phyloP scores from a whole-genome alignment of 805 yeast genomes.

The Monosporozyma aerobia region DNA sequence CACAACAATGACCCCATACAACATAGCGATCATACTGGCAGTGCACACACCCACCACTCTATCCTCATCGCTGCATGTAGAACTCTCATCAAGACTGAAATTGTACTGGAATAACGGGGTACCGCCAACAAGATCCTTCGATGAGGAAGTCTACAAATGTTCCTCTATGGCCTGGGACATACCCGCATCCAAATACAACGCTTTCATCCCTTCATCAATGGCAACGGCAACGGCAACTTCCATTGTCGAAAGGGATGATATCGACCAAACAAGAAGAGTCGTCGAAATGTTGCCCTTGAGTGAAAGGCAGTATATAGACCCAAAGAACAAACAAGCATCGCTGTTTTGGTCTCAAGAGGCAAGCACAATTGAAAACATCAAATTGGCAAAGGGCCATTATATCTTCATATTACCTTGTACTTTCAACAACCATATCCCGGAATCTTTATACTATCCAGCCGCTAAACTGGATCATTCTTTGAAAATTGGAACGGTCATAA shows the following conservation, averaged over 20 bases:
- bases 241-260: constrained; percentile 6
- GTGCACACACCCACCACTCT: constrained; percentile 32
- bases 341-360: no score
- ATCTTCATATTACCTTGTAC: constrained; percentile 54
- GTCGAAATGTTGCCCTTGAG: constrained; percentile 7
- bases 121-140: constrained; percentile 36
- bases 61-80: constrained; percentile 31
- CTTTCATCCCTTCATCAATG: constrained; percentile 21
- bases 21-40: constrained; percentile 43
- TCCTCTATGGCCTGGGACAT: constrained; percentile 40
- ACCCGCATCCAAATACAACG: constrained; percentile 31
- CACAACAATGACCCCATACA: constrained; percentile 35
- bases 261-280: constrained; percentile 2
- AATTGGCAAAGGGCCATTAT: constrained; percentile 41
- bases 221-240: background rate
- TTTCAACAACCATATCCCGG: constrained; percentile 53
- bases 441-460: constrained; percentile 35
- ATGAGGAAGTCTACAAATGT: constrained; percentile 39
- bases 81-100: constrained; percentile 36
- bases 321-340: constrained; percentile 1
- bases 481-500: constrained; percentile 13
- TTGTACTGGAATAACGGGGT: constrained; percentile 49
- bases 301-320: constrained; percentile 9
- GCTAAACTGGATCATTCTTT: constrained; percentile 21
- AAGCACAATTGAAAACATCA: background rate